These are phyloP conservation scores for Cardamine resedifolia DNA, from an alignment of 345 rosid genomes.

Conservation along the genomic window DNA sequence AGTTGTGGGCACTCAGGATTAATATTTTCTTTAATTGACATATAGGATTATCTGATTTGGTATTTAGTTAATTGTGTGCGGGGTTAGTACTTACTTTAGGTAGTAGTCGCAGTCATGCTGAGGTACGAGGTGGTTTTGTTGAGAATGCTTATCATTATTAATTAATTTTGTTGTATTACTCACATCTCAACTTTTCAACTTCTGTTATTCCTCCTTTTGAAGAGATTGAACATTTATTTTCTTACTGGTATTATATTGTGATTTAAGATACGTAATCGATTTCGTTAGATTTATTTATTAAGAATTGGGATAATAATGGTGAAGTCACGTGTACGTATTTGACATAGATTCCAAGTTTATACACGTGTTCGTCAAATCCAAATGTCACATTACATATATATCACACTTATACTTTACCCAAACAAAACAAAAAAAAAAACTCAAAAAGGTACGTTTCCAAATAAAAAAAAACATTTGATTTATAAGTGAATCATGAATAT, in stretches of 20 bases:
- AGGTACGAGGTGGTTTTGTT: slow-evolving; percentile 4
- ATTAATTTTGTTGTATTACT: neutral
- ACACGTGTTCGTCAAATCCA: slow-evolving; percentile 3
- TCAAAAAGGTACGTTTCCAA: neutral
- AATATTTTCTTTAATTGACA: neutral
- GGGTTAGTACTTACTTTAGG: neutral
- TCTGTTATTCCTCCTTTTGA: neutral
- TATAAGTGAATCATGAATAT: neutral
- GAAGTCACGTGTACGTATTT: slow-evolving; percentile 33
- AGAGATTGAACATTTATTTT: neutral
- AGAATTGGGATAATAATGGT: slow-evolving; percentile 4
- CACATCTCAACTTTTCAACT: neutral
- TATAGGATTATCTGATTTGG: neutral
- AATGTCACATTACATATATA: neutral
- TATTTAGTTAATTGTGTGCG: neutral
- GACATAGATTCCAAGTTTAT: slow-evolving; percentile 18
- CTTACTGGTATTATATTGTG: neutral
- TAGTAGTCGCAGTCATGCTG: slow-evolving; percentile 11
- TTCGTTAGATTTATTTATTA: too few relatives aligned
- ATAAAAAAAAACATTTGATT: neutral
- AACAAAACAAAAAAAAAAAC: neutral
- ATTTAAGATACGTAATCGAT: slow-evolving; percentile 6
- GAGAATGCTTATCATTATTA: neutral
- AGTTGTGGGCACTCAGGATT: neutral
- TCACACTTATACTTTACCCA: neutral